A percentile compares a stretch with the other conserved stretches of the same genome.
Conservation (phyloP, 228 moss, liverwort and hornwort species). For the Sphagnum fallax region DNA sequence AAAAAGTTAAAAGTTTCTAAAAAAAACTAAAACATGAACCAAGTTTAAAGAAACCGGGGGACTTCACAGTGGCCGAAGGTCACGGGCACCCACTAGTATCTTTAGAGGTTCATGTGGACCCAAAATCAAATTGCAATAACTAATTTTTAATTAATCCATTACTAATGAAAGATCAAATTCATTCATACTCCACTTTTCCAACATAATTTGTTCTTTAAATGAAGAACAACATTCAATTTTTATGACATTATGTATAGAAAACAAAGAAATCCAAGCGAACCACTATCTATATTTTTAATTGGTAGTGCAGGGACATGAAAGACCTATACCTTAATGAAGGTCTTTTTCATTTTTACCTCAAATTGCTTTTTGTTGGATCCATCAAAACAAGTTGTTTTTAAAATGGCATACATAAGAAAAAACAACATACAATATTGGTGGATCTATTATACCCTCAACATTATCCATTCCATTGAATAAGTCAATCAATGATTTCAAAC, state of each 20-base stretch:
- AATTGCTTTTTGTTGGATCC: neutral
- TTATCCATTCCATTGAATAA: neutral
- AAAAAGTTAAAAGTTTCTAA: too few relatives aligned
- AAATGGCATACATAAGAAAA: conserved; percentile 1
- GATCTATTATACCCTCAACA: neutral
- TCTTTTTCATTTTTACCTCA: neutral
- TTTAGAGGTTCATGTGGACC: neutral
- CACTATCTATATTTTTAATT: neutral
- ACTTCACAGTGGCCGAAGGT: too few relatives aligned
- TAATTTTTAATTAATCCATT: neutral
- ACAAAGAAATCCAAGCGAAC: neutral
- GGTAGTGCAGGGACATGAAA: neutral
- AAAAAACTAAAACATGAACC: too few relatives aligned
- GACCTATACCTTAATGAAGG: neutral
- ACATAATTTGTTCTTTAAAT: neutral
- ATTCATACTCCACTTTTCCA: neutral
- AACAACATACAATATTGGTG: neutral
- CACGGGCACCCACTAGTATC: too few relatives aligned
- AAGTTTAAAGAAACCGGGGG: too few relatives aligned
- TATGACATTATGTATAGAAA: neutral
- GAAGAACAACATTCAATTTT: neutral
- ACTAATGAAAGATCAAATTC: neutral
- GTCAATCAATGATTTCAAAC: neutral
- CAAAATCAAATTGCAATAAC: neutral
- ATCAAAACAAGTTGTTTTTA: neutral